phyloP scores from a whole-genome alignment of 257 asterid genomes.

The Mentha longifolia region DNA sequence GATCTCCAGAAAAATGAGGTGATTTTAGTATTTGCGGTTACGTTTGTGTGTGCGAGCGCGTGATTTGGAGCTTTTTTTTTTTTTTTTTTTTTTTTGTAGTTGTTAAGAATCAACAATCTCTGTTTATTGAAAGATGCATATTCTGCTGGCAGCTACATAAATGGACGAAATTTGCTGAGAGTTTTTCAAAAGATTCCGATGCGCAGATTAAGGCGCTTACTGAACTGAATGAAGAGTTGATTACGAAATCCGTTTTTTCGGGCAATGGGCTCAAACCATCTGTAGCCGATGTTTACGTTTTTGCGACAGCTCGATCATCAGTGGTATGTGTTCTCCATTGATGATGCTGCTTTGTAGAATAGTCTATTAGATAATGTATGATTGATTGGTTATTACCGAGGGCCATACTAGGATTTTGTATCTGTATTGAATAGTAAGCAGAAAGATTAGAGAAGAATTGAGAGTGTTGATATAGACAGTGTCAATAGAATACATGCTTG shows the following conservation, averaged over 20 bases:
- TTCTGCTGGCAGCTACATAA: conserved; percentile 56
- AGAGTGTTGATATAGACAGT: background rate
- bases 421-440: no score
- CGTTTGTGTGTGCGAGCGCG: background rate
- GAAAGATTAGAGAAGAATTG: background rate
- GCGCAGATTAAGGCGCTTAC: conserved; percentile 45
- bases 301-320: conserved; percentile 59
- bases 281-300: conserved; percentile 73
- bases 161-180: conserved; percentile 60
- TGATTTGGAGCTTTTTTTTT: no score
- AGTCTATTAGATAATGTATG: background rate
- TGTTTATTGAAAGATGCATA: conserved; percentile 13
- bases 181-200: conserved; percentile 44
- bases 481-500: background rate
- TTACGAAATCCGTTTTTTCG: conserved; percentile 62
- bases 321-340: conserved; percentile 52
- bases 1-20: conserved; percentile 56
- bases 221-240: conserved; percentile 70
- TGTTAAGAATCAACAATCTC: background rate
- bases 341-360: background rate
- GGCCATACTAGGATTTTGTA: background rate
- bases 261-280: conserved; percentile 67
- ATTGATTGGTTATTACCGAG: background rate
- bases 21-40: background rate
- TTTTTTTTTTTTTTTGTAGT: no score